phyloP scores from a whole-genome alignment of 2,329 filamentous ascomycete genomes.

The Ophiostoma sp. region DNA sequence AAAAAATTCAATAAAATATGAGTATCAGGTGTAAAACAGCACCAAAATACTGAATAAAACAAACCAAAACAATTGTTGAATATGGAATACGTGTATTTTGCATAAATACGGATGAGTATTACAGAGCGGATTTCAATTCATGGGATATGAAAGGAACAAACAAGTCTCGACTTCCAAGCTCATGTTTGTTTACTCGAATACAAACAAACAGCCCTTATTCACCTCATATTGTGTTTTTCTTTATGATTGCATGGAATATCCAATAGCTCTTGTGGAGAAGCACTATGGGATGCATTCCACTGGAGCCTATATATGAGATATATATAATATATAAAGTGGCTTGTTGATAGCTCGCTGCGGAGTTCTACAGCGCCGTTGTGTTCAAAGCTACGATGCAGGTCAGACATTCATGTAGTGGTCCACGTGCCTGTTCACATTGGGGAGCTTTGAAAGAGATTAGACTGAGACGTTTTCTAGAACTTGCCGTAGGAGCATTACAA shows the following conservation, averaged over 20 bases:
- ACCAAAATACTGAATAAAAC: no score
- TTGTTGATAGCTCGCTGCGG: background rate
- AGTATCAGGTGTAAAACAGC: no score
- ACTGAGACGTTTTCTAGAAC: background rate
- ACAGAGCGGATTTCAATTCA: no score
- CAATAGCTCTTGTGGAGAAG: slow-evolving; percentile 10
- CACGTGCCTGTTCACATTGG: background rate
- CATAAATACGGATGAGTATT: no score
- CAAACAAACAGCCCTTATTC: background rate
- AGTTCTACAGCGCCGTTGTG: no score
- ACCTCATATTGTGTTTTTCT: background rate
- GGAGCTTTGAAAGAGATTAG: background rate
- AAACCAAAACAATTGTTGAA: no score
- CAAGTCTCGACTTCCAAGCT: background rate
- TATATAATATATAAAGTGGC: background rate
- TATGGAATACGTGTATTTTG: no score
- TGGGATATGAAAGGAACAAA: background rate
- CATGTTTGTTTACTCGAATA: background rate
- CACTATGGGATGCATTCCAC: background rate
- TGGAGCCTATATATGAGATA: no score
- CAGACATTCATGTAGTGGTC: slow-evolving; percentile 4
- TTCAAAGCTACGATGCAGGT: background rate
- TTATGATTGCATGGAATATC: background rate
- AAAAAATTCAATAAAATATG: no score
- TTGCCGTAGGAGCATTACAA: background rate